Evolutionary conservation across 2,329 filamentous ascomycete genomes (phyloP).

Genomic region (Paracoccidioides brasiliensis): DNA sequence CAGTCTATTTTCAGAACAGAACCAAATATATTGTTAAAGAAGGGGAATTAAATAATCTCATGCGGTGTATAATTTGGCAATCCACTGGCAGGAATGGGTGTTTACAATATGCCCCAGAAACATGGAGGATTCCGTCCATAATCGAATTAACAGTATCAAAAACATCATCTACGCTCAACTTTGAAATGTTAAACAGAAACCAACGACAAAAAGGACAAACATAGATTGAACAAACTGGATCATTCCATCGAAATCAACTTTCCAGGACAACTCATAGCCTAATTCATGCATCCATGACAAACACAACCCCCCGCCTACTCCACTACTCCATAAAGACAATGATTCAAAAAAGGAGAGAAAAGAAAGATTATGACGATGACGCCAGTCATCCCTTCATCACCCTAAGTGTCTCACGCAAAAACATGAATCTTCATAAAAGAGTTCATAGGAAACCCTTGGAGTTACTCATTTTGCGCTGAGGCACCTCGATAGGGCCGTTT

Average conservation of each 20-base stretch:
- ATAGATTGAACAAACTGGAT: not conserved
- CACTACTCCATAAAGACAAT: not conserved
- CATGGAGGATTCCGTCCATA: not conserved
- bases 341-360: too few species aligned
- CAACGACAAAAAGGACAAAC: not conserved
- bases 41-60: not conserved
- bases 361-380: not conserved
- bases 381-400: not conserved
- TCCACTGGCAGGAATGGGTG: not conserved
- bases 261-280: not conserved
- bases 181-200: not conserved
- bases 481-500: constrained; percentile 38
- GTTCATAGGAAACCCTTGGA: constrained; percentile 63
- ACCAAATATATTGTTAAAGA: not conserved
- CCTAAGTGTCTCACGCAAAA: not conserved
- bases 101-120: not conserved
- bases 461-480: constrained; percentile 56
- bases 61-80: not conserved
- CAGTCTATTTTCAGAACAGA: too few species aligned
- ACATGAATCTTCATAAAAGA: not conserved
- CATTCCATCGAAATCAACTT: not conserved
- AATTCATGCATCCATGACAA: constrained; percentile 1
- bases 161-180: not conserved
- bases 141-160: not conserved
- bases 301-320: not conserved